Evolutionary conservation across 2,329 filamentous ascomycete genomes (phyloP), one percentile per base, ranked within the genome.

Genomic region (Phyllosticta citrichinensis): DNA sequence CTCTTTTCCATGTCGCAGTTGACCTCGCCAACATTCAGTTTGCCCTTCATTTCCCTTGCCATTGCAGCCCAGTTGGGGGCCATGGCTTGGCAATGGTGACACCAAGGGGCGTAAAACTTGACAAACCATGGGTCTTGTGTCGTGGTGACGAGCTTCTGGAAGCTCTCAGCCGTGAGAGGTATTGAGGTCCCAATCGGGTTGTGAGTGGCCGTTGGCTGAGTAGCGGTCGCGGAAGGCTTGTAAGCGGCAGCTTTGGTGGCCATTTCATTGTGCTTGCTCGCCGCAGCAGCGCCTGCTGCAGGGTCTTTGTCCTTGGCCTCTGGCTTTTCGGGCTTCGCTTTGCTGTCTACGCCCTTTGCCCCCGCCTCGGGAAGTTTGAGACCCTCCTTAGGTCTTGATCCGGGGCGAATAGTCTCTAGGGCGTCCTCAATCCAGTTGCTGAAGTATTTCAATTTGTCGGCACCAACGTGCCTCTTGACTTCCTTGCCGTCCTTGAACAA

Each of bases 71-170:
- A 99, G 65, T 86, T 91, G 2, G 94, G 89, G 40, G 88, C 90
- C 81, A 99, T 85, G 47, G 89, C 89, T 76, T 96, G 89, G 75
- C 95, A 99, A 75, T 99, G 94, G 67, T 87, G 85, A 74, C 94
- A 99, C 94, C 93, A 97, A 5, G 94, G 95, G 19, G 91, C 92
- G 73, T 97, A 97, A 73, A 99, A 97, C 75, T 99, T 99, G 80
- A 99, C 86, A 71, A 99, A 97, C 94, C 94, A 99, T 5, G 92
- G 87, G 64, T 97, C 91, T 65, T 89, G 85, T 0, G 91, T 91
- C 72, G 87, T 88, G 2, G 91, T 96, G 55, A 99, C 92, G 47
- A 87, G 79, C 62, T 83, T 85, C 71, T 95, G 87, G 77, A 99
- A 99, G 64, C 80, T 89, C 70, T 97, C 91, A 0, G 89, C 87